Base-by-base conservation (phyloP, 192 early-diverging fungal species). In the Podila epicladia region DNA sequence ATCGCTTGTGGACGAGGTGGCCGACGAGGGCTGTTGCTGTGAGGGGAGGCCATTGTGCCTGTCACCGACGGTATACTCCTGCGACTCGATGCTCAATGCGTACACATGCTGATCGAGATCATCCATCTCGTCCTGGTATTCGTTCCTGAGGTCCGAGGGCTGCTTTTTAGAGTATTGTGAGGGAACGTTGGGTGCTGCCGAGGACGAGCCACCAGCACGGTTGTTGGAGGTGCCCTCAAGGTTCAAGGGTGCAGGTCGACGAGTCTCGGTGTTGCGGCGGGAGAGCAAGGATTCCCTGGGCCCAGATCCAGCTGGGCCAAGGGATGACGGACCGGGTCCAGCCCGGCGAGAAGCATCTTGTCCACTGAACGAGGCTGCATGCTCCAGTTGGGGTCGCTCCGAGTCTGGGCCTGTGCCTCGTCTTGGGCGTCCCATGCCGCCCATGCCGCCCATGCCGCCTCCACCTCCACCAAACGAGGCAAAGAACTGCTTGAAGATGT, bases 401-500 rank as follows among this genome's bases (percentile, higher is more conserved):
- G 53, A 26, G 24, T 69, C 61, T 8, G 75, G 69, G 12, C 71
- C 76, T 4, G 76, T 72, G 8, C 76, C 76, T 64, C 69, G 59
- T 59, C 76, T 67, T 72, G 76, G 65, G 8, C 76, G 69, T 62
- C 69, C 41, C 67, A 87, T 86, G 15, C 83, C 71, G 2, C 75
- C 83, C 72, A 85, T 83, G 2, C 72, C 73, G 51, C 84, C 58
- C 3, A 48, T 49, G 29, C 62, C 74, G 19, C 67, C 74, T 48
- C 89, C 90, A 74, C 91, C 87, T 38, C 77, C 86, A 22, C 83
- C 82, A 79, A 90, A 86, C 12, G 80, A 76, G 1, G 74, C 77
- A 89, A 98, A 98, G 88, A 98, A 94, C 68, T 92, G 90, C 7
- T 83, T 84, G 71, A 98, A 99, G 70, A 99, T 97, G 57, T 96